A percentile compares a stretch with the other conserved stretches of the same genome.
phyloP scores from a whole-genome alignment of 768 basidiomycete genomes.

The Filobasidium floriforme region DNA sequence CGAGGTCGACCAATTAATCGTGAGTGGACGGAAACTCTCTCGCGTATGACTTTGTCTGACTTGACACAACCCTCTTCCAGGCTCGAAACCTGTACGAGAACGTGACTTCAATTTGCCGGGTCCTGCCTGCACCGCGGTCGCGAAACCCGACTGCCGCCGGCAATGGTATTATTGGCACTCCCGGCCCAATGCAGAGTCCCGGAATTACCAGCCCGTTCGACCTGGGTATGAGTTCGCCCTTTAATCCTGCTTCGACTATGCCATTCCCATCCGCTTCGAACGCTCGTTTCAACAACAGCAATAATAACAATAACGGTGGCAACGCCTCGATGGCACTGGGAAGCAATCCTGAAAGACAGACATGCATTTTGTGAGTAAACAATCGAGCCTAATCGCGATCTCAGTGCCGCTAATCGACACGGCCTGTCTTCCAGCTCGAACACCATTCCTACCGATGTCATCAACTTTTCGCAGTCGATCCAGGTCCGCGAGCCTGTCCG shows the following conservation, averaged over 20 bases:
- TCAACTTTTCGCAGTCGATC: conserved; percentile 87
- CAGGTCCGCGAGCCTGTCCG: conserved; percentile 92
- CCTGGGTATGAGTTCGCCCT: conserved; percentile 41
- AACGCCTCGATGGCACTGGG: conserved; percentile 48
- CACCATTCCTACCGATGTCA: conserved; percentile 81
- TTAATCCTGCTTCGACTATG: conserved; percentile 44
- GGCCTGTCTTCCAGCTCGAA: conserved; percentile 78
- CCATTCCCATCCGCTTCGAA: conserved; percentile 39
- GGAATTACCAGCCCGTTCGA: conserved; percentile 39
- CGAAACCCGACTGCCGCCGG: conserved; percentile 48
- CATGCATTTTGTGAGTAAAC: conserved; percentile 41
- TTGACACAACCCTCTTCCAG: conserved; percentile 15
- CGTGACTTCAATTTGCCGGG: conserved; percentile 85
- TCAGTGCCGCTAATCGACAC: conserved; percentile 27
- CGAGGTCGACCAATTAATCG: conserved; percentile 96
- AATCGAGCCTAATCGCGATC: background rate
- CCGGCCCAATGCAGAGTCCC: conserved; percentile 30
- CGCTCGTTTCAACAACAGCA: conserved; percentile 29
- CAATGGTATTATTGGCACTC: conserved; percentile 41
- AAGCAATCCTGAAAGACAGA: conserved; percentile 32
- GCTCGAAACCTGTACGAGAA: conserved; percentile 89
- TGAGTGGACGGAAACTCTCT: conserved; percentile 13
- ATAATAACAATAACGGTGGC: conserved; percentile 8
- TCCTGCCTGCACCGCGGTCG: conserved; percentile 79
- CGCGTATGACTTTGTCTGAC: background rate